Percentiles rank a stretch among this genome's conserved stretches.
These are phyloP conservation scores for Penicillium diatomitis DNA, from an alignment of 495 filamentous ascomycete genomes.

Conservation along the genomic window DNA sequence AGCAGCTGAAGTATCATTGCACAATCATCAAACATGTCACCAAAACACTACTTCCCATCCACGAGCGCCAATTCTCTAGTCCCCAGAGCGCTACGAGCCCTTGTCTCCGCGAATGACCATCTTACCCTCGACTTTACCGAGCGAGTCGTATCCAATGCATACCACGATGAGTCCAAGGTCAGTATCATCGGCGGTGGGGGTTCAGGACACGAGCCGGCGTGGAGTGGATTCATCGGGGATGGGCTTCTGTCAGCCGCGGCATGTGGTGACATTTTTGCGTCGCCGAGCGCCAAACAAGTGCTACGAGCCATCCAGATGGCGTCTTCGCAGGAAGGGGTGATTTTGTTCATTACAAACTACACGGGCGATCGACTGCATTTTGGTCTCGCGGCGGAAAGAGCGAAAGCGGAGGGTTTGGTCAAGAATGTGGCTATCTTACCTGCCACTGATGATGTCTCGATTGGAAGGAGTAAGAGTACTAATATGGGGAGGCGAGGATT, in stretches of 20 bases:
- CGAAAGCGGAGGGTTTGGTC: neutral
- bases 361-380: constrained; percentile 11
- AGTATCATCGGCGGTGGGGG: constrained; percentile 12
- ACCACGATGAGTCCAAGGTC: constrained; percentile 7
- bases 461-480: constrained; percentile 3
- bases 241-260: constrained; percentile 9
- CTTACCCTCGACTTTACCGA: constrained; percentile 1
- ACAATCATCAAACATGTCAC: constrained; percentile 3
- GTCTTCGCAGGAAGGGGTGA: constrained; percentile 2
- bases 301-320: constrained; percentile 3
- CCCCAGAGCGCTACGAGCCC: constrained; percentile 2
- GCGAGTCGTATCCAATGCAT: constrained; percentile 4
- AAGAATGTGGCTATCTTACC: neutral
- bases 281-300: constrained; percentile 8
- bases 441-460: constrained; percentile 8
- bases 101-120: constrained; percentile 6
- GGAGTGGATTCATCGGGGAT: constrained; percentile 9
- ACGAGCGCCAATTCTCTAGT: constrained; percentile 10
- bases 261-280: constrained; percentile 8
- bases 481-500: constrained; percentile 6
- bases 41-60: constrained; percentile 8
- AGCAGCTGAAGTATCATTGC: too few species aligned
- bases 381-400: constrained; percentile 7
- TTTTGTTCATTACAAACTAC: constrained; percentile 9
- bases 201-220: constrained; percentile 9